Evolutionary conservation across 352 stramenopile species (phyloP).

Genomic region (Phytophthora parvispora): DNA sequence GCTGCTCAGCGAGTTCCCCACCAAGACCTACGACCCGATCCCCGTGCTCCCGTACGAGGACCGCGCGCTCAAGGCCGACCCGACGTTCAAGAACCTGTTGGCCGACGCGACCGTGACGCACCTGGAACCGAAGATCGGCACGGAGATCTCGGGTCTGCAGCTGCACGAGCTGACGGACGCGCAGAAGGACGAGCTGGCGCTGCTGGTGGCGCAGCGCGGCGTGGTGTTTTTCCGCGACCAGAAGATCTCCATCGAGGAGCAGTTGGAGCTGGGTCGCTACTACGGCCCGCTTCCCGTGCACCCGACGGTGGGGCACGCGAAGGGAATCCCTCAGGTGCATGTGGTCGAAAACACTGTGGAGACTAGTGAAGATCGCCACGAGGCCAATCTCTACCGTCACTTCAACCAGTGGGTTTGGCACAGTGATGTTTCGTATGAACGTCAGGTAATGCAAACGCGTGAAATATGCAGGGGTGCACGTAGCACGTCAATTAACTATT

Average conservation of each 20-base stretch:
- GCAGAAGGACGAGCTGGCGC: constrained; percentile 26
- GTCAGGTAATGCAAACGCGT: too few species aligned
- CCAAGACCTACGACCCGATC: constrained; percentile 29
- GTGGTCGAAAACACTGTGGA: constrained; percentile 14
- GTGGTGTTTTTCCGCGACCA: constrained; percentile 34
- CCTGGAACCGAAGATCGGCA: constrained; percentile 27
- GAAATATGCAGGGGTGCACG: too few species aligned
- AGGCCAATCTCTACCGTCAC: neutral
- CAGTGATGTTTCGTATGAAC: constrained; percentile 50
- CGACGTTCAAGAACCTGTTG: constrained; percentile 31
- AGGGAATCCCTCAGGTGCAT: constrained; percentile 10
- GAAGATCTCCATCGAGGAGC: constrained; percentile 21
- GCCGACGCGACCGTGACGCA: constrained; percentile 22
- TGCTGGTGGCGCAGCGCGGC: constrained; percentile 22
- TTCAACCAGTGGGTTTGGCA: constrained; percentile 36
- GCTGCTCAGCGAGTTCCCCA: constrained; percentile 15
- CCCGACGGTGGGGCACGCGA: constrained; percentile 9
- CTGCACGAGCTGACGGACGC: constrained; percentile 27
- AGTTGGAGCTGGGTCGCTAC: constrained; percentile 27
- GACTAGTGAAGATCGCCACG: neutral
- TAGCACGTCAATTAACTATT: too few species aligned
- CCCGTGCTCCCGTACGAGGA: constrained; percentile 21
- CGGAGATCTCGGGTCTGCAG: constrained; percentile 28
- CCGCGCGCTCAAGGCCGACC: constrained; percentile 28
- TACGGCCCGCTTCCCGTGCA: constrained; percentile 26